Conservation (phyloP, 2,329 filamentous ascomycete genomes). For the Tolypocladium capitatum region DNA sequence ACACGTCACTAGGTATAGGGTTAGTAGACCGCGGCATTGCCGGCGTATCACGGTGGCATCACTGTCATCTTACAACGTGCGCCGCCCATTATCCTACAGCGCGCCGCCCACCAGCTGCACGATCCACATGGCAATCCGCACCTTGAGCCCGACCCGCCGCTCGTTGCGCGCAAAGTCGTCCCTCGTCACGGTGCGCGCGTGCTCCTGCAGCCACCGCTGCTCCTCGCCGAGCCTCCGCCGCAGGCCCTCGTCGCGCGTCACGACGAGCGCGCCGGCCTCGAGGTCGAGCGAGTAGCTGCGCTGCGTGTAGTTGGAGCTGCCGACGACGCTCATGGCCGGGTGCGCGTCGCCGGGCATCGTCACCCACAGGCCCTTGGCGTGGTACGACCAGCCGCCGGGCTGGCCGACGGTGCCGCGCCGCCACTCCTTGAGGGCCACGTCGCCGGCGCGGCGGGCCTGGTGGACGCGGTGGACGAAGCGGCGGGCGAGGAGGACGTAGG, state of each 20-base stretch:
- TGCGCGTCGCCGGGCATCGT: conserved; percentile 52
- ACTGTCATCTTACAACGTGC: no score
- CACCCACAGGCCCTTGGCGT: conserved; percentile 92
- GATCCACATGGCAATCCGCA: conserved; percentile 87
- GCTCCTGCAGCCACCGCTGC: conserved; percentile 64
- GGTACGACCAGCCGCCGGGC: conserved; percentile 87
- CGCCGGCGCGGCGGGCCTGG: conserved; percentile 30
- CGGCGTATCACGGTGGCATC: no score
- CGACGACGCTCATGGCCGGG: conserved; percentile 71
- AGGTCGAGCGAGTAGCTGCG: conserved; percentile 85
- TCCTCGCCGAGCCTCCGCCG: conserved; percentile 66
- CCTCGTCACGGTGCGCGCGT: conserved; percentile 54
- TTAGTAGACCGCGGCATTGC: no score
- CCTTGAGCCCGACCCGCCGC: conserved; percentile 71
- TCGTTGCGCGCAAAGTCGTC: conserved; percentile 74
- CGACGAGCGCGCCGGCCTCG: conserved; percentile 75
- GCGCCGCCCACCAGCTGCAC: conserved; percentile 76
- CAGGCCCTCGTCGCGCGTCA: conserved; percentile 63
- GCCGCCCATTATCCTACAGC: no score
- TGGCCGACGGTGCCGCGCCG: conserved; percentile 66
- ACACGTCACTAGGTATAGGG: no score
- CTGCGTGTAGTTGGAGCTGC: conserved; percentile 92
- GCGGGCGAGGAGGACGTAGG: conserved; percentile 78
- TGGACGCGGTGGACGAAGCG: conserved; percentile 57
- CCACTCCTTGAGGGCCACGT: conserved; percentile 78